Conservation (phyloP, 345 rosid genomes). For the Erodium maritimum region DNA sequence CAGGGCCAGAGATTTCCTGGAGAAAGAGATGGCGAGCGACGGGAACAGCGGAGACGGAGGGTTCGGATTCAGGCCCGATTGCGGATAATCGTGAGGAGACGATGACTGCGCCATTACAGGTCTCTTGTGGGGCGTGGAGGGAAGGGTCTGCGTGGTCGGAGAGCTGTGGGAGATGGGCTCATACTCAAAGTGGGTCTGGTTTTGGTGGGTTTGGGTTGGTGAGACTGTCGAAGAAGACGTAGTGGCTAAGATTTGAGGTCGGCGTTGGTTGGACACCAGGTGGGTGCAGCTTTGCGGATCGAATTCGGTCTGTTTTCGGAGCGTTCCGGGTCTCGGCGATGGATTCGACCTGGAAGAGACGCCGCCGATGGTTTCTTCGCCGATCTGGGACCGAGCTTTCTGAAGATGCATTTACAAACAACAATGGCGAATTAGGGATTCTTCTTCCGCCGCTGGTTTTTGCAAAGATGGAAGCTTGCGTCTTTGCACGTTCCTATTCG, state of each 20-base stretch:
- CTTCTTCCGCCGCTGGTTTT: background rate
- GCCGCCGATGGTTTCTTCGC: background rate
- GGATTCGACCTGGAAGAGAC: background rate
- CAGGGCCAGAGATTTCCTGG: slow-evolving; percentile 3
- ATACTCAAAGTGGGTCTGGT: background rate
- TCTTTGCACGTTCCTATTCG: background rate
- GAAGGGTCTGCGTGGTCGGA: background rate
- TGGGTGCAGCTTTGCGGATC: background rate
- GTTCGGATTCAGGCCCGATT: background rate
- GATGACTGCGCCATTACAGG: background rate
- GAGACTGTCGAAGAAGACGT: background rate
- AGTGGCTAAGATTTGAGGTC: background rate
- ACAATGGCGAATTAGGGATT: background rate
- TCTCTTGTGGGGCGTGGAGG: background rate
- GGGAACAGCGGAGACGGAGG: background rate
- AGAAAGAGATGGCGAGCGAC: background rate
- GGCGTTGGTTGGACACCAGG: background rate
- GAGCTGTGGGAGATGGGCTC: background rate
- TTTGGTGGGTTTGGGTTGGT: background rate
- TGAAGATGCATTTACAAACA: background rate
- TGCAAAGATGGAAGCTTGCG: background rate
- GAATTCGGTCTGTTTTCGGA: background rate
- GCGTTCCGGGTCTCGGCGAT: background rate
- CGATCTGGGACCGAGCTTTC: background rate
- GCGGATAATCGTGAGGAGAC: too few species aligned